Evolutionary conservation across 768 basidiomycete species (phyloP), one percentile per base, ranked within the genome.

Genomic region (Tephrocybe rancida): DNA sequence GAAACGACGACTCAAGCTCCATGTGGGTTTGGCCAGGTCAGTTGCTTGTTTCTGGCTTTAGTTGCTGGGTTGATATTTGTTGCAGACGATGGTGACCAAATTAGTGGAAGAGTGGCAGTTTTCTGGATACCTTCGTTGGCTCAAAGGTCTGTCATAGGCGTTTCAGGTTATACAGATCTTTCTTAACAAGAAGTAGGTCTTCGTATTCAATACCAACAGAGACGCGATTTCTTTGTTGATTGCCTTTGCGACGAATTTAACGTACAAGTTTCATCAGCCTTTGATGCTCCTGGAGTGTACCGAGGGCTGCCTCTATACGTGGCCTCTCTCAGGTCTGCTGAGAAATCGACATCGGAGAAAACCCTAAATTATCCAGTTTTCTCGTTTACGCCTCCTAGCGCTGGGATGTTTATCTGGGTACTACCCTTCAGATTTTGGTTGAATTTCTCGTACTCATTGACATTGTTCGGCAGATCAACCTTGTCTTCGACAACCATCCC

Each of bases 361-460:
- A 18, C 46, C 44, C 48, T 53, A 43, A 39, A 54, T 47, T 66
- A 60, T 9, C 64, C 76, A 21, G 62, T 87, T 54, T 80, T 92
- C 57, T 84, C 82, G 43, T 87, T 92, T 64, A 80, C 89, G 1
- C 87, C 90, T 11, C 90, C 91, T 0, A 79, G 80, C 1, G 79
- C 87, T n/a, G 92, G 92, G 7, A 95, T 93, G 92, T 93, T 91
- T 68, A 57, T 86, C 27, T 88, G 86, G 86, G 84, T 84, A 63
- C 48, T 77, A 32, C 30, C n/a, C n/a, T n/a, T 44, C 37, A 6
- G 0, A 44, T 41, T 41, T 3, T 16, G 19, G 37, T 10, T 38
- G 9, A 38, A 38, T 11, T 10, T 18, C 11, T 48, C 9, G n/a
- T n/a, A n/a, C n/a, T n/a, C n/a, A n/a, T 44, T 18, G 24, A 25